Base-by-base conservation (phyloP, 768 basidiomycete genomes). In the Xanthoconium purpureum region DNA sequence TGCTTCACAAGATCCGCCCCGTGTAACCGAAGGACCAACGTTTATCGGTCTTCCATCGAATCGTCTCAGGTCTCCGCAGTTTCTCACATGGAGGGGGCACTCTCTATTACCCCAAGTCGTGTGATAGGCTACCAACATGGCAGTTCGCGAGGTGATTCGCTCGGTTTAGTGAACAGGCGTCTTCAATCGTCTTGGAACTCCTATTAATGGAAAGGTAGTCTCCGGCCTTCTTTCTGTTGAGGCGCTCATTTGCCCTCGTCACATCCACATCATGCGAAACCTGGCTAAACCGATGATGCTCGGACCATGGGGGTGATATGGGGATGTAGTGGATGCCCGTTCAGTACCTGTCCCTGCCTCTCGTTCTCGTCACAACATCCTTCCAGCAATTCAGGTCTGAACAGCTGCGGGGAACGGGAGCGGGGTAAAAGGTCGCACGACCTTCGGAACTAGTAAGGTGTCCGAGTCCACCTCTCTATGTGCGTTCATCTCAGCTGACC, bases 31-130 rank as follows among this genome's bases (percentile, higher is more conserved):
- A 39, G 18, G 20, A 49, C 54, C 53, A 62, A 64, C 66, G 55
- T 55, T 37, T 47, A 57, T 60, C 58, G 24, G 40, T 38, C 37
- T 54, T 52, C 24, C 47, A 59, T 59, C 36, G 40, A 49, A 44
- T 46, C 37, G 20, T 44, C 55, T n/a, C 44, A 38, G 38, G 30
- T 54, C 61, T 66, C 66, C 65, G 64, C 61, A 60, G 60, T 56
- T 47, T 51, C 40, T 63, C 57, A 56, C 59, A 50, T 67, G 64
- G 60, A n/a, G 55, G 52, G n/a, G 45, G 57, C 56, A 60, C 62
- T 62, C 57, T 10, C 62, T 64, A 67, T 67, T 68, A 68, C 66
- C 66, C 67, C 67, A 60, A 63, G 67, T 67, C 57, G 65, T 67
- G 67, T 67, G 67, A 67, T 56, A 10, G 54, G 12, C 36, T 5